phyloP scores from a whole-genome alignment of 208 protist species.

The Leishmania tropica region DNA sequence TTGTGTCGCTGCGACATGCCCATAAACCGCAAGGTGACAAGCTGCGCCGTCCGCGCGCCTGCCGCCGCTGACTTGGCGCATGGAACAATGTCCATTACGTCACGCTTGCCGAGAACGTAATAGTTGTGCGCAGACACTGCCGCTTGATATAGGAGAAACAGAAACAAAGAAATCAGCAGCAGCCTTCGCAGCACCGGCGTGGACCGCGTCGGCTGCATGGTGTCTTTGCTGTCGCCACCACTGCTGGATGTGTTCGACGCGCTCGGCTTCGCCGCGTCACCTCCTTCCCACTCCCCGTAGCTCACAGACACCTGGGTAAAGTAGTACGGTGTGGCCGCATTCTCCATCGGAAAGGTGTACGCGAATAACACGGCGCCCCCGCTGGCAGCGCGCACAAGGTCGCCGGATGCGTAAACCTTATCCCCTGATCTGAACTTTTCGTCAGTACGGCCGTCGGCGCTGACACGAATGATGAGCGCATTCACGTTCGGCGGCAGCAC shows the following conservation, averaged over 20 bases:
- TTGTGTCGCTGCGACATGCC: slow-evolving; percentile 6
- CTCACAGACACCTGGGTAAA: slow-evolving; percentile 23
- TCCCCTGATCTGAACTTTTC: slow-evolving; percentile 10
- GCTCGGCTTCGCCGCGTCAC: neutral
- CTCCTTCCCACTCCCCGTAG: slow-evolving; percentile 11
- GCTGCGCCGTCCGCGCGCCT: slow-evolving; percentile 24
- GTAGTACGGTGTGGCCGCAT: slow-evolving; percentile 9
- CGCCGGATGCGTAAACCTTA: slow-evolving; percentile 20
- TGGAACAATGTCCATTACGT: slow-evolving; percentile 81
- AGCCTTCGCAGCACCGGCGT: slow-evolving; percentile 25
- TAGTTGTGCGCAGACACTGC: slow-evolving; percentile 67
- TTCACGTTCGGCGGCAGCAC: slow-evolving; percentile 34
- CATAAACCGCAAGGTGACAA: slow-evolving; percentile 15
- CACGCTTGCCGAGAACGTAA: slow-evolving; percentile 40
- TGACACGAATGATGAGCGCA: slow-evolving; percentile 22
- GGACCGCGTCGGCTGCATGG: neutral
- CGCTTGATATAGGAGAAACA: slow-evolving; percentile 51
- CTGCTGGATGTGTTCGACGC: neutral
- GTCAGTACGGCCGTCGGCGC: neutral
- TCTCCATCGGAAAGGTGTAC: slow-evolving; percentile 5
- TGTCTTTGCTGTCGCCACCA: neutral
- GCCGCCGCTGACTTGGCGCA: slow-evolving; percentile 45
- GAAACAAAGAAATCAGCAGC: slow-evolving; percentile 31
- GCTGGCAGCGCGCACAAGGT: slow-evolving; percentile 19
- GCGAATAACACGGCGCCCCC: slow-evolving; percentile 27